Conservation (phyloP, 202 grass and related monocot species). For the Alloteropsis angusta region DNA sequence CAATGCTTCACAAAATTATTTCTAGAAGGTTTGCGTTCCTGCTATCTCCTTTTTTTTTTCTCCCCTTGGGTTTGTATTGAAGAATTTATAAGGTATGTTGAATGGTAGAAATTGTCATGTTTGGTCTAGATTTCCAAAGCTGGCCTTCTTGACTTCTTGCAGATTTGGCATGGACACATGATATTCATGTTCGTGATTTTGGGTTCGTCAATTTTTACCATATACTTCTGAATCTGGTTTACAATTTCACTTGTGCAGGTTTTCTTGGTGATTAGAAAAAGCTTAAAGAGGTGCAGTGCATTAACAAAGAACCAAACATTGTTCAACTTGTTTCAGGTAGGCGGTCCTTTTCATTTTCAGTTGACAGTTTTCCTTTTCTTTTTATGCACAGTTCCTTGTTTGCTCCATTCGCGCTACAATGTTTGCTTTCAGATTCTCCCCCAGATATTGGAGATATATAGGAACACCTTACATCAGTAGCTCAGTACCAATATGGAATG, state of each 20-base stretch:
- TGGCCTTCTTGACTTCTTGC: background rate
- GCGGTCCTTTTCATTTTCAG: background rate
- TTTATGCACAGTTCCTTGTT: conserved; percentile 21
- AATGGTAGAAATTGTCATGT: background rate
- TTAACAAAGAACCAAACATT: conserved; percentile 95
- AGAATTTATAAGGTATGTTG: background rate
- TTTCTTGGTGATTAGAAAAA: conserved; percentile 97
- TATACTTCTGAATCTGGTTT: conserved; percentile 10
- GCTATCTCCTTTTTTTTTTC: background rate
- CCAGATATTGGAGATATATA: background rate
- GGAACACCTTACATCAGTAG: background rate
- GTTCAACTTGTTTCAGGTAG: conserved; percentile 86
- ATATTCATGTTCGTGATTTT: background rate
- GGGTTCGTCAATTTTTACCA: background rate
- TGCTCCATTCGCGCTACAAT: background rate
- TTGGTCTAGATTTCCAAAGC: background rate
- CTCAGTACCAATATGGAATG: background rate
- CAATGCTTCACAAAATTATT: conserved; percentile 9
- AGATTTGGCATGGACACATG: conserved; percentile 18
- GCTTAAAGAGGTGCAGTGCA: conserved; percentile 94
- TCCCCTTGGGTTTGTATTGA: background rate
- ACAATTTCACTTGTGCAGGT: conserved; percentile 44
- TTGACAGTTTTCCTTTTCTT: background rate
- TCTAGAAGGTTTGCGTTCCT: background rate
- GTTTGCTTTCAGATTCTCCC: background rate